Base-by-base conservation (phyloP, 768 basidiomycete species). In the Leccinum subgranulosum region DNA sequence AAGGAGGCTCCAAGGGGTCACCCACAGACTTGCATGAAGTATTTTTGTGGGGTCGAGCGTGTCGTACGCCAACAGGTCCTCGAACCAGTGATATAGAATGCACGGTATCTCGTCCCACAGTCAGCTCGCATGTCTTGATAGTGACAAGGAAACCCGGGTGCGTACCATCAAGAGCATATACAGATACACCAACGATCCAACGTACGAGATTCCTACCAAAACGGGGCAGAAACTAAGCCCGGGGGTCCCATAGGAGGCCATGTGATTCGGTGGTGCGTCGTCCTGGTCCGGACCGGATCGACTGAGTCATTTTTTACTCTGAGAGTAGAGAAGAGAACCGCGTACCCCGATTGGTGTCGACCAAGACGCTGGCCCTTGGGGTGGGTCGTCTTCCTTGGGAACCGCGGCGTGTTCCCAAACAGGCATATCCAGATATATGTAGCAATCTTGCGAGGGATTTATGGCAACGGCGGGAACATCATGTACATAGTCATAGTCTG, bases 101-200 rank as follows among this genome's bases (percentile, higher is more conserved):
- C 62, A 56, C 9, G 65, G 65, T 47, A 66, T 67, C 65, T 66
- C 9, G 36, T 54, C 45, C 14, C 27, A n/a, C 8, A 9, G 23
- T 67, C 36, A 64, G 50, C 25, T 6, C 34, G 17, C 33, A 14
- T 28, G 36, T 17, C 36, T 36, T 17, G 1, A 17, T 1, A 33
- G 25, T 34, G 14, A 14, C 4, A 19, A 15, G 28, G 2, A 19
- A 49, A 17, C 6, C 2, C 3, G 36, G 3, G 19, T 14, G 27
- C 66, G 19, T 49, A 66, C 65, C 65, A 67, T 67, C 57, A 67
- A 53, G 28, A 66, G 12, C 55, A 67, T 67, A 29, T 66, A 67
- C n/a, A 61, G 19, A 53, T 66, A 53, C 10, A 67, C 11, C 6
- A 66, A 11, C 1, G 66, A 66, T 12, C 54, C 56, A 31, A 57